Evolutionary conservation across 1,284 basidiomycete species (phyloP).

Genomic region (Cutaneotrichosporon arboriforme): DNA sequence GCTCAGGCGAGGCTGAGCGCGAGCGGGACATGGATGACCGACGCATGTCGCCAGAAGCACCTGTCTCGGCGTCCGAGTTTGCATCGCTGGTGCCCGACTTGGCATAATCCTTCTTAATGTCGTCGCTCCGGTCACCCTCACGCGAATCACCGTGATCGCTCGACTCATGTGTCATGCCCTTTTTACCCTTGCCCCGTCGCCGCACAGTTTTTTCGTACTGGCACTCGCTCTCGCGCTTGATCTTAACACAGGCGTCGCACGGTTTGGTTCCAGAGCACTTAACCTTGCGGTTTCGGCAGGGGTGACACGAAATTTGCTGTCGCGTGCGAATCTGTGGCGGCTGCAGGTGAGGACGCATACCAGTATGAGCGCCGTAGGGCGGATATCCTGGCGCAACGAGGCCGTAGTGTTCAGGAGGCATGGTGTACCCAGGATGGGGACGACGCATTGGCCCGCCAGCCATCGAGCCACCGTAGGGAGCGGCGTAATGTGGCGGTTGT

Average conservation of each 20-base stretch:
- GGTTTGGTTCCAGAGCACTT: slow-evolving; percentile 37
- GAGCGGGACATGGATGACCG: too few species aligned
- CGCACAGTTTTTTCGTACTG: slow-evolving; percentile 32
- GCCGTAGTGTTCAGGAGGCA: background rate
- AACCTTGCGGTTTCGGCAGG: slow-evolving; percentile 36
- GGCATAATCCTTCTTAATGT: too few species aligned
- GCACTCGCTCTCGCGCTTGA: slow-evolving; percentile 29
- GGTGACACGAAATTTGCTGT: slow-evolving; percentile 37
- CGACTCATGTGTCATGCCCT: background rate
- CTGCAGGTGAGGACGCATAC: background rate
- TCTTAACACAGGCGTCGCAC: slow-evolving; percentile 31
- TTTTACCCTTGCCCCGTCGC: slow-evolving; percentile 34
- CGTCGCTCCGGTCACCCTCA: too few species aligned
- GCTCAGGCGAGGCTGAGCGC: too few species aligned
- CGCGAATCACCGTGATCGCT: too few species aligned
- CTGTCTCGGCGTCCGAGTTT: too few species aligned
- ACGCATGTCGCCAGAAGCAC: too few species aligned
- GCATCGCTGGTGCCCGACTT: too few species aligned
- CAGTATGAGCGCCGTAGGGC: background rate
- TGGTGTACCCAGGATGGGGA: background rate
- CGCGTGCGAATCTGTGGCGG: slow-evolving; percentile 17
- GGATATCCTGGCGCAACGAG: background rate
- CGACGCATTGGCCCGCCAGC: too few species aligned
- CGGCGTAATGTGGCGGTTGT: background rate
- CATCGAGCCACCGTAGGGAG: background rate